A percentile compares a stretch with the other conserved stretches of the same genome.
phyloP scores from a whole-genome alignment of 2,329 filamentous ascomycete species.

The Dactylellina leptospora region DNA sequence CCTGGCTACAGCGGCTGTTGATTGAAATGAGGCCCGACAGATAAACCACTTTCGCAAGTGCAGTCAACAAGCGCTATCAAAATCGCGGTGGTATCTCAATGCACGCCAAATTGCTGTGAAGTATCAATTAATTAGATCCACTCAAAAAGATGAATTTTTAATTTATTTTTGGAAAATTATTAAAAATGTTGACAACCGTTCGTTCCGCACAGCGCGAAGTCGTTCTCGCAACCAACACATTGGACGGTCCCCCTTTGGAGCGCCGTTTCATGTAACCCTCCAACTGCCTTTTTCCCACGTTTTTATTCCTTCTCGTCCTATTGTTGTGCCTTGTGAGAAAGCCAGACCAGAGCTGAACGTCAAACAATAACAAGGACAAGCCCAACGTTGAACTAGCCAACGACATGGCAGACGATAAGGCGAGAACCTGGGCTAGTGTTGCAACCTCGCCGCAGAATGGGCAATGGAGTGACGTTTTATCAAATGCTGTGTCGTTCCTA shows the following conservation, averaged over 20 bases:
- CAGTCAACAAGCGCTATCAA: too few species aligned
- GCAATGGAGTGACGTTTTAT: slow-evolving; percentile 24
- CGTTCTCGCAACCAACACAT: not conserved
- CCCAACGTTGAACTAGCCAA: slow-evolving; percentile 5
- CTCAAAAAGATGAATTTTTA: not conserved
- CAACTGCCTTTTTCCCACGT: slow-evolving; percentile 39
- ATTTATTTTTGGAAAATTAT: slow-evolving; percentile 48
- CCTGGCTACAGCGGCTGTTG: slow-evolving; percentile 44
- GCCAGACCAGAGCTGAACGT: slow-evolving; percentile 48
- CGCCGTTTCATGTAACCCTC: slow-evolving; percentile 43
- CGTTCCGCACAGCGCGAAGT: slow-evolving; percentile 48
- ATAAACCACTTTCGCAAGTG: too few species aligned
- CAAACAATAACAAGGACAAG: slow-evolving; percentile 17
- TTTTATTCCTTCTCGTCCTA: slow-evolving; percentile 5
- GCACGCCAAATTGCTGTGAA: slow-evolving; percentile 12
- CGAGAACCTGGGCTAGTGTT: slow-evolving; percentile 26
- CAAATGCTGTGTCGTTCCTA: slow-evolving; percentile 23
- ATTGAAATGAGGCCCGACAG: not conserved
- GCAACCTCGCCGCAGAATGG: slow-evolving; percentile 45
- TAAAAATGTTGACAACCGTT: too few species aligned
- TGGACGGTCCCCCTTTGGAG: slow-evolving; percentile 11
- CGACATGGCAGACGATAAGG: slow-evolving; percentile 15
- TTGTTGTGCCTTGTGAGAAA: slow-evolving; percentile 36
- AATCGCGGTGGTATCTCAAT: too few species aligned
- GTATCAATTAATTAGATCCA: not conserved